Conservation (phyloP, 2,329 filamentous ascomycete genomes). For the Fusarium sacchari region DNA sequence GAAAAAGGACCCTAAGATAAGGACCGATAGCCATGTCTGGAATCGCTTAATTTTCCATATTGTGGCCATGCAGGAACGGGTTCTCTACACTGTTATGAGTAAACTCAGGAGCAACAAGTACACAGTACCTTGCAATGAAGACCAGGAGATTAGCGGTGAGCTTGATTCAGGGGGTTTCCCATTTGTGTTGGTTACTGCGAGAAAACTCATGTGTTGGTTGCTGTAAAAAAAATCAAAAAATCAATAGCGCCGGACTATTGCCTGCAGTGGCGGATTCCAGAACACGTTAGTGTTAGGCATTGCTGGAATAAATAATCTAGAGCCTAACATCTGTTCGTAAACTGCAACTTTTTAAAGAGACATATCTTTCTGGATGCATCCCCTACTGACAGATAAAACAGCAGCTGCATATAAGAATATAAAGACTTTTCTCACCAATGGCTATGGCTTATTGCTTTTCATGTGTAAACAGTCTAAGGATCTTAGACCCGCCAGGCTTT, state of each 20-base stretch:
- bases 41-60: not conserved
- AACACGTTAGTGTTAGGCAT: not conserved
- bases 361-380: too few species aligned
- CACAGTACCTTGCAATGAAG: not conserved
- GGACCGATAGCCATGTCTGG: fast-evolving
- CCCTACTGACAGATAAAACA: too few species aligned
- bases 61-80: not conserved
- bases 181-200: not conserved
- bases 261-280: not conserved
- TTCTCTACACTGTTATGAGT: not conserved
- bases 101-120: not conserved
- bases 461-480: fast-evolving
- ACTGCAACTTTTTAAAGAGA: too few species aligned
- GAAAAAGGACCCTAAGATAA: not conserved
- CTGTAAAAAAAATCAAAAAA: too few species aligned
- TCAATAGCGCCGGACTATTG: not conserved
- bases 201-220: too few species aligned
- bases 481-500: not conserved
- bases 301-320: not conserved
- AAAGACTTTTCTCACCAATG: fast-evolving
- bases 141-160: not conserved
- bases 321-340: too few species aligned
- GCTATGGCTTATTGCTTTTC: too few species aligned
- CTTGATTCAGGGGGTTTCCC: not conserved
- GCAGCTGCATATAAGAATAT: too few species aligned